Conservation (phyloP, 495 filamentous ascomycete species). For the Penicillium crystallinum region DNA sequence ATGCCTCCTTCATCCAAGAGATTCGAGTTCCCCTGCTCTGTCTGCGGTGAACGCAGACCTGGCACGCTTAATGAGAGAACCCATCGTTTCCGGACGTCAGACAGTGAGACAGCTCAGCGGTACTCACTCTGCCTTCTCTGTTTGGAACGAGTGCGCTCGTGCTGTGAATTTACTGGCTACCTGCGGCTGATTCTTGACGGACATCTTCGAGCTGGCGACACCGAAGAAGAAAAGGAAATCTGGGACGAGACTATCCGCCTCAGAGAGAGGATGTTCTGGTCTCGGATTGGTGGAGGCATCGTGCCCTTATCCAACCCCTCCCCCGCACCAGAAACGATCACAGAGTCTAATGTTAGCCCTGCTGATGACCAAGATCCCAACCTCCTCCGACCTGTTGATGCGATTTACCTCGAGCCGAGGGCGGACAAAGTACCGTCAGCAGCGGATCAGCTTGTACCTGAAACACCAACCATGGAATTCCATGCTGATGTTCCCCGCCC, state of each 20-base stretch:
- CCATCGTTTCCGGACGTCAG: conserved; percentile 85
- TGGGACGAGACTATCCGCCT: conserved; percentile 92
- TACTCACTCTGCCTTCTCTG: conserved; percentile 92
- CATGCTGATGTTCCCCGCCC: not conserved
- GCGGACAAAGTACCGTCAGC: conserved; percentile 1
- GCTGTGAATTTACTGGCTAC: conserved; percentile 89
- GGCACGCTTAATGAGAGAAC: conserved; percentile 65
- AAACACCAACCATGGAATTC: not conserved
- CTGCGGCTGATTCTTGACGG: conserved; percentile 85
- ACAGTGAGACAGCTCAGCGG: conserved; percentile 74
- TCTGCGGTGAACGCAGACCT: conserved; percentile 79
- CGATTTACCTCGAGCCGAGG: conserved; percentile 1
- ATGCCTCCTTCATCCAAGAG: conserved; percentile 56
- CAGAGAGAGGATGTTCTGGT: conserved; percentile 95
- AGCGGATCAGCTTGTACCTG: not conserved
- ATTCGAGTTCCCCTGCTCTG: conserved; percentile 69
- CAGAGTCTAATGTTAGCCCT: not conserved
- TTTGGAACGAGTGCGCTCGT: conserved; percentile 72
- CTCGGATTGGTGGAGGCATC: conserved; percentile 81
- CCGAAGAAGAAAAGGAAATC: conserved; percentile 71
- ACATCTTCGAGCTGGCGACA: conserved; percentile 69
- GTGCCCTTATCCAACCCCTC: conserved; percentile 53
- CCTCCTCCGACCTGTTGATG: conserved; percentile 7
- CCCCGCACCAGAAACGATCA: not conserved
- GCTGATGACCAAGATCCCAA: not conserved